Evolutionary conservation across 1,139 yeast species (phyloP).

Genomic region (Zygosaccharomyces pseudobailii): DNA sequence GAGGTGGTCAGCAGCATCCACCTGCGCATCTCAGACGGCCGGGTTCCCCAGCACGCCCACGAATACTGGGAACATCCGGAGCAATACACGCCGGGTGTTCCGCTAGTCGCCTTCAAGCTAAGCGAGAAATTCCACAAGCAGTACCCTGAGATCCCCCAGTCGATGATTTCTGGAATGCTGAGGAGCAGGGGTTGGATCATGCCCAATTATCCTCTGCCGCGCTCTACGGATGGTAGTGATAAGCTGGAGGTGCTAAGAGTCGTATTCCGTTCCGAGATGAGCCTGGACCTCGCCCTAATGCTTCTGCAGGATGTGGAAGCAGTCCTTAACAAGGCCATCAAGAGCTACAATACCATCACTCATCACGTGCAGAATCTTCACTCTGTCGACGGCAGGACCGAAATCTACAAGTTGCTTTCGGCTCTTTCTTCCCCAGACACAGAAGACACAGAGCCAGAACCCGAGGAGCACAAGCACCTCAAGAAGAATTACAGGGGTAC

Average conservation of each 20-base stretch:
- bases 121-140: conserved; percentile 50
- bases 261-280: conserved; percentile 70
- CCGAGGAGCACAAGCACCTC: conserved; percentile 9
- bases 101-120: conserved; percentile 83
- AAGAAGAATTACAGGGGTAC: conserved; percentile 29
- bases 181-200: conserved; percentile 83
- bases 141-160: conserved; percentile 85
- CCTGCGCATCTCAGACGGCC: conserved; percentile 38
- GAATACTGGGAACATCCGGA: conserved; percentile 23
- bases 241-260: conserved; percentile 70
- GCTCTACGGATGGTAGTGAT: conserved; percentile 38
- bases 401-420: conserved; percentile 23
- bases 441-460: conserved; percentile 10
- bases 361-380: conserved; percentile 4
- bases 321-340: conserved; percentile 51
- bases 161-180: conserved; percentile 63
- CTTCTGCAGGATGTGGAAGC: conserved; percentile 62
- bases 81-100: conserved; percentile 67
- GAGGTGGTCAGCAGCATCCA: conserved; percentile 78
- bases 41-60: conserved; percentile 15
- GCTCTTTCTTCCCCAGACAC: conserved; percentile 25
- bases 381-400: conserved; percentile 8
- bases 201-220: conserved; percentile 86
- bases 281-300: conserved; percentile 67
- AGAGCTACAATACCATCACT: conserved; percentile 37